phyloP scores from a whole-genome alignment of 2,329 filamentous ascomycete species.

The Trichophyton benhamiae region DNA sequence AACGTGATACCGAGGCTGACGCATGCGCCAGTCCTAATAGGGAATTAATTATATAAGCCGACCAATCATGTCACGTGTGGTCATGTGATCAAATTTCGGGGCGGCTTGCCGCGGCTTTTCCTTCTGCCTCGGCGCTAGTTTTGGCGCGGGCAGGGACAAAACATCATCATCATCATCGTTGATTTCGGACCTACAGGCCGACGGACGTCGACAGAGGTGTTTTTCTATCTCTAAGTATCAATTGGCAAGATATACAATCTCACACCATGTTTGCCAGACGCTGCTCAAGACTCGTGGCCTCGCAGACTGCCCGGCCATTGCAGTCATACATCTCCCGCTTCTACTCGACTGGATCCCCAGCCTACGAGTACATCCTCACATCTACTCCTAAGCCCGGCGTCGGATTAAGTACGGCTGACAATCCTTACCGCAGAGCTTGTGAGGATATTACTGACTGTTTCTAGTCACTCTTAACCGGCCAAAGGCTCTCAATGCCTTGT shows the following conservation, averaged over 20 bases:
- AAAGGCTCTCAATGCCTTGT: conserved; percentile 89
- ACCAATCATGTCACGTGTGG: too few species aligned
- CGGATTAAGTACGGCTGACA: conserved; percentile 55
- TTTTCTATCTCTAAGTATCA: not conserved
- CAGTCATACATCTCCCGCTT: conserved; percentile 24
- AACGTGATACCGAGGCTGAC: not conserved
- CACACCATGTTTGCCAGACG: conserved; percentile 33
- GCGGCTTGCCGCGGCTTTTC: not conserved
- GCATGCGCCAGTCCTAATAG: not conserved
- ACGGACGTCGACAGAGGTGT: not conserved
- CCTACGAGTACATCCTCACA: conserved; percentile 72
- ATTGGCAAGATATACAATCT: not conserved
- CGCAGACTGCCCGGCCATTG: conserved; percentile 35
- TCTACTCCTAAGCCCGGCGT: conserved; percentile 80
- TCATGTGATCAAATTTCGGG: not conserved
- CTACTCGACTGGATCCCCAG: conserved; percentile 33
- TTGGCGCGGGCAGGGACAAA: not conserved
- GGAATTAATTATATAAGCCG: not conserved
- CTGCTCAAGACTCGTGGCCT: conserved; percentile 49
- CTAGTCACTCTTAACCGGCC: conserved; percentile 85
- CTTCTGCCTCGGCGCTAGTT: not conserved
- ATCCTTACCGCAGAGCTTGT: not conserved
- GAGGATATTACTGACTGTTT: not conserved
- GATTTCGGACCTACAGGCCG: too few species aligned
- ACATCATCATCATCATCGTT: not conserved